Conservation (phyloP, 2,329 filamentous ascomycete genomes). For the Claviceps spartinae region DNA sequence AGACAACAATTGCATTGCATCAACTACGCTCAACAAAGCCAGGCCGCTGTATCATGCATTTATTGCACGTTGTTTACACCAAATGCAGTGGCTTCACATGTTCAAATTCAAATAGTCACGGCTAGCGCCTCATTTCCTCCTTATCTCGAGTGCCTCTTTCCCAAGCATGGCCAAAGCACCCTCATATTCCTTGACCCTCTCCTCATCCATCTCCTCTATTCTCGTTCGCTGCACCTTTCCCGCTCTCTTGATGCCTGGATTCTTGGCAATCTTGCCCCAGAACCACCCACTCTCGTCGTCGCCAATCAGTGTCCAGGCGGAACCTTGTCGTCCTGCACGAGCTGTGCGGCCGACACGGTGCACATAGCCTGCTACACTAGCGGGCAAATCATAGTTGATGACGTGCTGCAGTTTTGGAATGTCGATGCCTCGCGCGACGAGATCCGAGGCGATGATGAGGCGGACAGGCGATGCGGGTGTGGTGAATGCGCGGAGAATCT, state of each 20-base stretch:
- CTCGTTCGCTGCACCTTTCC: constrained; percentile 34
- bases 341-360: constrained; percentile 89
- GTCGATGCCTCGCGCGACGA: constrained; percentile 85
- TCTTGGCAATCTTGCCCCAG: constrained; percentile 63
- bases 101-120: background rate
- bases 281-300: constrained; percentile 85
- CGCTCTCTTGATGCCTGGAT: constrained; percentile 32
- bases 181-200: constrained; percentile 34
- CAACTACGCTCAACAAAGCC: too few species aligned
- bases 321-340: constrained; percentile 59
- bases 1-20: too few species aligned
- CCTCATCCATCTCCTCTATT: constrained; percentile 33
- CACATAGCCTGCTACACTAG: constrained; percentile 69
- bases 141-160: constrained; percentile 36
- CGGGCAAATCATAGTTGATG: constrained; percentile 85
- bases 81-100: too few species aligned
- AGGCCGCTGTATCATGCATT: too few species aligned
- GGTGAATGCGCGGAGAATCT: constrained; percentile 53
- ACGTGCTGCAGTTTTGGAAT: constrained; percentile 68
- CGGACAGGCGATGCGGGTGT: constrained; percentile 52
- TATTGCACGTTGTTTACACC: too few species aligned
- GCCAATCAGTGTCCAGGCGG: constrained; percentile 76
- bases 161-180: constrained; percentile 48
- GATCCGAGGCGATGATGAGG: constrained; percentile 79
- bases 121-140: constrained; percentile 9